Conservation (phyloP, 176 grass and related monocot genomes). For the Carex cristatella region DNA sequence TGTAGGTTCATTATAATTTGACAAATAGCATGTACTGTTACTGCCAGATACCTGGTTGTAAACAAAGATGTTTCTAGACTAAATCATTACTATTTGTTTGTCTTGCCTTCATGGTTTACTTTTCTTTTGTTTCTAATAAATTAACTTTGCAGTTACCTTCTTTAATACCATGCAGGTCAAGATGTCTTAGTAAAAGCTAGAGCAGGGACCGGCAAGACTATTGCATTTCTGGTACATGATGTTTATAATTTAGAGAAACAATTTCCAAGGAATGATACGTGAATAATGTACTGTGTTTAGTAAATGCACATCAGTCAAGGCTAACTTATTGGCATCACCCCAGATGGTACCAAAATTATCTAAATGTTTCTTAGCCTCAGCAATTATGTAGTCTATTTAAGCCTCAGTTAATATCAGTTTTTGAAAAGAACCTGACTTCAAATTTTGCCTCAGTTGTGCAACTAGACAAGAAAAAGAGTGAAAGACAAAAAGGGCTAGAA, state of each 20-base stretch:
- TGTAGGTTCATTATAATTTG: background rate
- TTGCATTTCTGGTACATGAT: slow-evolving; percentile 82
- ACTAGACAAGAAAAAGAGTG: background rate
- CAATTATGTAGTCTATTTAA: background rate
- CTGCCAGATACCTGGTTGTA: background rate
- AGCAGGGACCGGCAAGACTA: slow-evolving; percentile 89
- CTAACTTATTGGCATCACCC: background rate
- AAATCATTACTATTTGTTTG: background rate
- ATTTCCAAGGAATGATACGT: slow-evolving; percentile 14
- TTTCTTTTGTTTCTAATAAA: background rate
- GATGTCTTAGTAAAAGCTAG: slow-evolving; percentile 90
- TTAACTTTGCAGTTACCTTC: background rate
- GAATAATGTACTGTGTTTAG: background rate
- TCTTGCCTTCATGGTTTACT: background rate
- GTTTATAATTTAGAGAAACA: background rate
- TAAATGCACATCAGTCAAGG: background rate
- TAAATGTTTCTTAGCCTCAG: background rate
- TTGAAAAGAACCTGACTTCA: background rate
- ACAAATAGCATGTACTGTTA: background rate
- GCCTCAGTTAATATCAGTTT: background rate
- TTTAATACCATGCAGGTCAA: slow-evolving; percentile 48
- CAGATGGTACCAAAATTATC: background rate
- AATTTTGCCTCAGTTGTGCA: background rate
- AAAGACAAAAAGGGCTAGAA: background rate
- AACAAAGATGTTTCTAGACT: background rate